Evolutionary conservation across 345 rosid species (phyloP).

Genomic region (Jatropha curcas): DNA sequence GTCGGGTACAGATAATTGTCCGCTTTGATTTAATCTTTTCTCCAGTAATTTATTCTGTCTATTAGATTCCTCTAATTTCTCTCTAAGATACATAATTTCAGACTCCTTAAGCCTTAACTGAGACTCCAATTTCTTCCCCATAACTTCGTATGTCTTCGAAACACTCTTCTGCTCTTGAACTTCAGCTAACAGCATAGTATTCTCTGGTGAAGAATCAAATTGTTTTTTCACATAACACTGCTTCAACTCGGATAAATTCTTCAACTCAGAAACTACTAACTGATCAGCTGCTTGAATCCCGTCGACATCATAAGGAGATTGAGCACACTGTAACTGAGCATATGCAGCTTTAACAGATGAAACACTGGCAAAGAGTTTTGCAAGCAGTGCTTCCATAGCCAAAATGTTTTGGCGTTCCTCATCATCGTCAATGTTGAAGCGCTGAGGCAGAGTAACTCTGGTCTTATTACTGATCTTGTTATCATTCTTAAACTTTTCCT

Average conservation of each 20-base stretch:
- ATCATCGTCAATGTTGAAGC: constrained; percentile 44
- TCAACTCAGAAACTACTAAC: constrained; percentile 56
- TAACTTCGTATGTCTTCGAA: constrained; percentile 55
- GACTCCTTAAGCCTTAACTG: constrained; percentile 75
- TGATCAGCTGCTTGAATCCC: constrained; percentile 73
- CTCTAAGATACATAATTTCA: constrained; percentile 62
- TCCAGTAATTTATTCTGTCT: constrained; percentile 50
- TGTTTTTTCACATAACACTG: constrained; percentile 72
- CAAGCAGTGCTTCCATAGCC: constrained; percentile 66
- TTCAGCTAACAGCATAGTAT: constrained; percentile 58
- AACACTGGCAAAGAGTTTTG: constrained; percentile 70
- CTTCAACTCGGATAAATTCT: constrained; percentile 76
- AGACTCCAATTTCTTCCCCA: constrained; percentile 72
- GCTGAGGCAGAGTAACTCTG: constrained; percentile 34
- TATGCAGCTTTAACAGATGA: constrained; percentile 77
- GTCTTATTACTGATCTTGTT: constrained; percentile 30
- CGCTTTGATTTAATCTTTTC: constrained; percentile 66
- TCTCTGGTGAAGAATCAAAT: constrained; percentile 60
- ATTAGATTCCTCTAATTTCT: constrained; percentile 51
- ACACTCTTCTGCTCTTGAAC: constrained; percentile 72
- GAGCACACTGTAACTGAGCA: constrained; percentile 74
- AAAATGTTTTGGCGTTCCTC: constrained; percentile 40
- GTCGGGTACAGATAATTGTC: constrained; percentile 52
- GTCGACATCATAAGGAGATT: constrained; percentile 79
- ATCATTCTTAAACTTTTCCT: constrained; percentile 37